Percentiles rank a stretch among this genome's conserved stretches.
Conservation (phyloP, 129 eudicot species). For the Chrysanthemum seticuspe region DNA sequence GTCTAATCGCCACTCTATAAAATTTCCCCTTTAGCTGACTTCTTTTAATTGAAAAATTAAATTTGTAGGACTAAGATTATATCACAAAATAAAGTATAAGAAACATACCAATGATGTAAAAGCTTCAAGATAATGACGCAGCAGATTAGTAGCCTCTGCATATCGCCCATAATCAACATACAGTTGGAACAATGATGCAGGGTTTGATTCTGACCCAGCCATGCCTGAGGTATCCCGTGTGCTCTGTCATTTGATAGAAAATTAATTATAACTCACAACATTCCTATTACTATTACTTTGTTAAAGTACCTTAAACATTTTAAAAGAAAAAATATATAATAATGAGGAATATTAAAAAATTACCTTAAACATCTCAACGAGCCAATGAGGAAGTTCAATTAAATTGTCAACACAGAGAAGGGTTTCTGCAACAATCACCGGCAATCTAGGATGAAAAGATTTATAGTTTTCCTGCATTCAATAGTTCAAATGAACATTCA, state of each 20-base stretch:
- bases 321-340: background rate
- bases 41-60: no score
- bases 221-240: constrained; percentile 62
- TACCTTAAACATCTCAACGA: constrained; percentile 93
- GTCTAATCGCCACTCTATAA: no score
- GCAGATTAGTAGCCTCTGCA: constrained; percentile 58
- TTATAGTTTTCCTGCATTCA: constrained; percentile 77
- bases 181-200: constrained; percentile 74
- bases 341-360: background rate
- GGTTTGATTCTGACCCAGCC: constrained; percentile 73
- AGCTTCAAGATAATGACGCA: constrained; percentile 68
- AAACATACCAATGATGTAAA: constrained; percentile 67
- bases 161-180: constrained; percentile 84
- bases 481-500: background rate
- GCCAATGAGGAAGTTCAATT: constrained; percentile 93
- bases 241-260: constrained; percentile 39
- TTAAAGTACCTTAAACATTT: no score
- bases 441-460: constrained; percentile 79
- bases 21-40: no score
- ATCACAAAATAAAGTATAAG: background rate
- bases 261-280: background rate
- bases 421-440: constrained; percentile 86
- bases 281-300: no score
- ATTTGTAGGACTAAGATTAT: background rate
- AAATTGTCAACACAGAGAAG: constrained; percentile 77